Evolutionary conservation across 257 asterid genomes (phyloP).

Genomic region (Hygrophila difformis): DNA sequence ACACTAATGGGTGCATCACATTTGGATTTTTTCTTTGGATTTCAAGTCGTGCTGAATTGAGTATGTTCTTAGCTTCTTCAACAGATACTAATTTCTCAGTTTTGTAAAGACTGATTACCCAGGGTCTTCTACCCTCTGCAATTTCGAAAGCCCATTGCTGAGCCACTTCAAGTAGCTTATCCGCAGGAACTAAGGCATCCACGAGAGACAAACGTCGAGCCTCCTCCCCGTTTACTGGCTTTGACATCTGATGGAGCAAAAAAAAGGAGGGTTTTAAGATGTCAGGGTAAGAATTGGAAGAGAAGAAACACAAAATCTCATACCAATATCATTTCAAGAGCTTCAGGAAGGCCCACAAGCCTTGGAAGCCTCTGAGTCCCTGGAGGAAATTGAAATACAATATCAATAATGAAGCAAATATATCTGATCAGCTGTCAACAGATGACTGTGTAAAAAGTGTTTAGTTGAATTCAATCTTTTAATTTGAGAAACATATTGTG

Average conservation of each 20-base stretch:
- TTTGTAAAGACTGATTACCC: conserved; percentile 67
- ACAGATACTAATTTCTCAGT: conserved; percentile 81
- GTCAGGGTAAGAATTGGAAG: too few relatives aligned
- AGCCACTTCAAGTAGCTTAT: conserved; percentile 62
- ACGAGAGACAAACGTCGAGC: conserved; percentile 88
- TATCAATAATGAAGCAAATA: conserved; percentile 13
- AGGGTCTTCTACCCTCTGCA: conserved; percentile 58
- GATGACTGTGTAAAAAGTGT: conserved; percentile 3
- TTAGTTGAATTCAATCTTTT: background rate
- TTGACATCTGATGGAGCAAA: conserved; percentile 50
- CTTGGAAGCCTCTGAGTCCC: conserved; percentile 66
- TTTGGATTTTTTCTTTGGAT: conserved; percentile 76
- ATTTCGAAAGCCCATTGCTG: conserved; percentile 89
- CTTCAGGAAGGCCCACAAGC: conserved; percentile 50
- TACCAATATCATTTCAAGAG: conserved; percentile 54
- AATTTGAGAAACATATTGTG: conserved; percentile 1
- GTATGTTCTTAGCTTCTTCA: conserved; percentile 79
- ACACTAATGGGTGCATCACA: conserved; percentile 75
- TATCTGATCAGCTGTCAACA: conserved; percentile 10
- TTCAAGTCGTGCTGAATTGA: conserved; percentile 85
- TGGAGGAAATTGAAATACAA: conserved; percentile 12
- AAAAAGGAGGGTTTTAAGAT: too few relatives aligned
- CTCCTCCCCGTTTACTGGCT: conserved; percentile 80
- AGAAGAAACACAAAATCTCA: conserved; percentile 8
- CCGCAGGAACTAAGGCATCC: conserved; percentile 67